phyloP scores from a whole-genome alignment of 305 asterid genomes.

The Solanum hybrid region DNA sequence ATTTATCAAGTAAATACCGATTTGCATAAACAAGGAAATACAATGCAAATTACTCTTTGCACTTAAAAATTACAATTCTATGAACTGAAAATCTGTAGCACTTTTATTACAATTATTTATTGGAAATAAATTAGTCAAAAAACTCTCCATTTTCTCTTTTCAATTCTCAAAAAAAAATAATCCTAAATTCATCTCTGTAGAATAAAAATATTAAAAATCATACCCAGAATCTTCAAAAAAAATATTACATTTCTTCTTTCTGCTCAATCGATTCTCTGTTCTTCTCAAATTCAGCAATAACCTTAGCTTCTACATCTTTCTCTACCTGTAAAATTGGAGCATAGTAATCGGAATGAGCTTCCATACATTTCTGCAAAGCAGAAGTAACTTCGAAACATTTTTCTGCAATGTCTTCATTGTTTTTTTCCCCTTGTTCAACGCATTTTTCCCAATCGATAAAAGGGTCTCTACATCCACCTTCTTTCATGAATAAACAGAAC shows the following conservation, averaged over 20 bases:
- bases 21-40: background rate
- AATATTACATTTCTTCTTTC: background rate
- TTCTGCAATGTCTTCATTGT: slow-evolving; percentile 44
- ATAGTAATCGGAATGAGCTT: slow-evolving; percentile 57
- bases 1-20: background rate
- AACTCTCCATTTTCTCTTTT: background rate
- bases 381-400: slow-evolving; percentile 54
- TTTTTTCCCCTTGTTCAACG: slow-evolving; percentile 53
- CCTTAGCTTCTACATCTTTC: slow-evolving; percentile 38
- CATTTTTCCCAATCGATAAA: slow-evolving; percentile 79
- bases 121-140: background rate
- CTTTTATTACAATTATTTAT: background rate
- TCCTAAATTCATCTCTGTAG: background rate
- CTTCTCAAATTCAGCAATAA: slow-evolving; percentile 25
- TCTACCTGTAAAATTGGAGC: slow-evolving; percentile 57
- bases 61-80: background rate
- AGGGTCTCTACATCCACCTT: slow-evolving; percentile 57
- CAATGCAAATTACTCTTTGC: background rate
- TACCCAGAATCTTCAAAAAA: background rate
- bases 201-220: background rate
- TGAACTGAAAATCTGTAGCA: background rate
- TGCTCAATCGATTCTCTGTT: background rate
- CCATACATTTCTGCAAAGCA: slow-evolving; percentile 65
- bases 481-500: slow-evolving; percentile 75
- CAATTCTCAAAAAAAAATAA: background rate